phyloP scores from a whole-genome alignment of 768 basidiomycete species.

The Gymnopilus junonius region DNA sequence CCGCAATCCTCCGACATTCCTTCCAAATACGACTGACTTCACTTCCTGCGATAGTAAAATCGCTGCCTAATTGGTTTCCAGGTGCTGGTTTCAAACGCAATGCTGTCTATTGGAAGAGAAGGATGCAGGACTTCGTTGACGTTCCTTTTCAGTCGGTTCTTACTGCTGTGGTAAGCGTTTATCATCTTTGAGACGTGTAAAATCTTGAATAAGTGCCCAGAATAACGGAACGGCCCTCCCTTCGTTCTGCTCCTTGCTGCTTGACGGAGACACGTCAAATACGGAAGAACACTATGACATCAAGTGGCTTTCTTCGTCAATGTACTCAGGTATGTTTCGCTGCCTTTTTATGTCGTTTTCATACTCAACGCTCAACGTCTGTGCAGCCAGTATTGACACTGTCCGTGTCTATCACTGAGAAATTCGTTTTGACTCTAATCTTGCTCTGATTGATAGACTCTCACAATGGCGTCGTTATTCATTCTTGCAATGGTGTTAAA shows the following conservation, averaged over 20 bases:
- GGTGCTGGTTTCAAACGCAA: conserved; percentile 36
- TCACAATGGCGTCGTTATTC: background rate
- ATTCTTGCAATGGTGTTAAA: background rate
- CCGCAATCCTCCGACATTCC: conserved; percentile 24
- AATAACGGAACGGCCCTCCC: background rate
- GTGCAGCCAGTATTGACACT: too few relatives aligned
- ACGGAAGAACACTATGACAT: too few relatives aligned
- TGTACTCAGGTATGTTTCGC: too few relatives aligned
- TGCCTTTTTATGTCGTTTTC: too few relatives aligned
- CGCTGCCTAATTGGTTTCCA: conserved; percentile 41
- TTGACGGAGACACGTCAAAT: too few relatives aligned
- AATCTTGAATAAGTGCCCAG: background rate
- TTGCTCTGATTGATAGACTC: background rate
- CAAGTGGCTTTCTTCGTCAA: too few relatives aligned
- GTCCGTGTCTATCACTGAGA: too few relatives aligned
- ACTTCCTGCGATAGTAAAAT: conserved; percentile 25
- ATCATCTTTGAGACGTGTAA: background rate
- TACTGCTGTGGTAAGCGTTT: background rate
- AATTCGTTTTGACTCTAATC: too few relatives aligned
- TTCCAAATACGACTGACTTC: conserved; percentile 35
- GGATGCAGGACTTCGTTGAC: background rate
- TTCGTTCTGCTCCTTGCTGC: background rate
- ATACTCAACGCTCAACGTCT: too few relatives aligned
- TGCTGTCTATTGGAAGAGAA: background rate
- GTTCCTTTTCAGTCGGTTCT: background rate